phyloP scores from a whole-genome alignment of 176 grass and related monocot species.

The Ensete glaucum region DNA sequence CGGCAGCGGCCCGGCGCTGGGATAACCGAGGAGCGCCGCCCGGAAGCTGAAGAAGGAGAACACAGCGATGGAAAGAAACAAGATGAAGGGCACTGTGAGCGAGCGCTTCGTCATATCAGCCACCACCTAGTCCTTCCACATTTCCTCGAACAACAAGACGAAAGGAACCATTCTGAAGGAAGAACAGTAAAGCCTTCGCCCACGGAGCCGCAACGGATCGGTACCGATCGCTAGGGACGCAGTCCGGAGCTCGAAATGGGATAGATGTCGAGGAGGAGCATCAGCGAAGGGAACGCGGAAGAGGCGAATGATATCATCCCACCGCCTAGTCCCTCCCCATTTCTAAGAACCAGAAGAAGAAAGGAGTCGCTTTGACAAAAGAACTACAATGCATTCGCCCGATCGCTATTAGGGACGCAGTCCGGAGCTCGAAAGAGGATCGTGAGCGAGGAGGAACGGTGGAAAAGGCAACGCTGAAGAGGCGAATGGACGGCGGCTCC shows the following conservation, averaged over 20 bases:
- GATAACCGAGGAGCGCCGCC: neutral
- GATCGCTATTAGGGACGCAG: neutral
- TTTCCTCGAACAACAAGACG: neutral
- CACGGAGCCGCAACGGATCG: neutral
- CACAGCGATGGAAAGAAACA: conserved; percentile 21
- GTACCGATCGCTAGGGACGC: neutral
- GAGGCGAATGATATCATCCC: neutral
- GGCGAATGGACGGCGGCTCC: neutral
- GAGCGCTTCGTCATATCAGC: conserved; percentile 21
- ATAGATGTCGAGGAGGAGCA: too few species aligned
- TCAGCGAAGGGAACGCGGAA: too few species aligned
- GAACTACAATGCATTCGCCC: neutral
- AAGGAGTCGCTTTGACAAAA: neutral
- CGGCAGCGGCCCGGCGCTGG: neutral
- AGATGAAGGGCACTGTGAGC: conserved; percentile 27
- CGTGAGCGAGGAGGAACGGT: neutral
- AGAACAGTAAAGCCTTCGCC: neutral
- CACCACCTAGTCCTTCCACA: neutral
- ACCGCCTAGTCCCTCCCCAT: neutral
- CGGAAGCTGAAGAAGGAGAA: conserved; percentile 24
- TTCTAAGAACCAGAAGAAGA: neutral
- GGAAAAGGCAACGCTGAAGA: neutral
- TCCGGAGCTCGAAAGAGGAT: neutral
- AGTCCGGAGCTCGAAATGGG: neutral
- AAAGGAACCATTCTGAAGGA: neutral